Evolutionary conservation across 192 early-diverging fungal genomes (phyloP), one percentile per base, ranked within the genome.

Genomic region (Coemansia javaensis): DNA sequence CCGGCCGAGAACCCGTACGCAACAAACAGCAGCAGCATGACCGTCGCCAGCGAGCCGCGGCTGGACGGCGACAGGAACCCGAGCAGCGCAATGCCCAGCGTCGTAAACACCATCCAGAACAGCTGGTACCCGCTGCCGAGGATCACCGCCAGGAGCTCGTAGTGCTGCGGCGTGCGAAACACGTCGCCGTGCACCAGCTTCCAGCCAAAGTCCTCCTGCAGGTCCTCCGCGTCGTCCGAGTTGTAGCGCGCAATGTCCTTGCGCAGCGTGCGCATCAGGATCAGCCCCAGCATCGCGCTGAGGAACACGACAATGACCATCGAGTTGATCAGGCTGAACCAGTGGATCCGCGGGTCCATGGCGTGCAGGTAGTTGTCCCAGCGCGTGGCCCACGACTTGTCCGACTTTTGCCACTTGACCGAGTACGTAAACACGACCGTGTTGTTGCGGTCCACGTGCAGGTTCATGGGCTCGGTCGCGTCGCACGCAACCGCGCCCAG

Each of bases 151-250:
- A 98, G 70, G 40, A 87, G 68, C 50, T 85, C 82, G 39, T 83
- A 73, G 24, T 84, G 81, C 21, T 77, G 54, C 3, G 94, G 91
- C 18, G 90, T 62, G n/a, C 94, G 85, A 75, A 98, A 98, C n/a
- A 98, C 88, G 66, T 98, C 94, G 24, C 91, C 91, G 44, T 98
- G 94, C 6, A 98, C 89, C 24, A 91, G 82, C 69, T 96, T 98
- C 94, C 94, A 98, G 3, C 94, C 94, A 82, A 89, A 94, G 48
- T 98, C 94, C 47, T 97, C 94, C 49, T 87, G 85, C 23, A 88
- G 67, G 53, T 88, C 83, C 49, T 90, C 84, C 43, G 55, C 38
- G 34, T 66, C 69, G 15, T 84, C 85, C 24, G 66, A 52, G 51
- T 98, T 91, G 63, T 98, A 98, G 16, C 94, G 84, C 11, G 91